Conservation (phyloP, 176 grass and related monocot genomes). For the Lolium rigidum region DNA sequence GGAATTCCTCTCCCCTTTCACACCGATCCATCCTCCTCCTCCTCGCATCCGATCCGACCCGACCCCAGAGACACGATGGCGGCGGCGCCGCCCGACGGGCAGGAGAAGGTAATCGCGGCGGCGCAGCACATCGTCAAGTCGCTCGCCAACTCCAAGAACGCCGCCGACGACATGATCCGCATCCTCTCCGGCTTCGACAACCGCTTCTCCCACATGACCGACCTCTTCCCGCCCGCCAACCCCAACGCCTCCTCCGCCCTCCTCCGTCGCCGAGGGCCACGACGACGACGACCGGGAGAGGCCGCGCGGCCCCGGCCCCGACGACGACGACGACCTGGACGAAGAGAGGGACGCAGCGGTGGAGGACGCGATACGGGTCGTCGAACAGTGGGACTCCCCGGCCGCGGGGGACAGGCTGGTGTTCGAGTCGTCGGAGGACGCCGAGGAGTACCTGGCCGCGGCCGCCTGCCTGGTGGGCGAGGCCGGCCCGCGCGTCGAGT, state of each 20-base stretch:
- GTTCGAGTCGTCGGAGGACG: slow-evolving; percentile 67
- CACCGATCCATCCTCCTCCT: slow-evolving; percentile 14
- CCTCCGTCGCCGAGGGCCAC: slow-evolving; percentile 39
- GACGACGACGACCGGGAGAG: background rate
- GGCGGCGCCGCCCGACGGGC: slow-evolving; percentile 67
- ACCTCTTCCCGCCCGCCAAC: slow-evolving; percentile 61
- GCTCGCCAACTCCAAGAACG: slow-evolving; percentile 90
- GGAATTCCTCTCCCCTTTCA: background rate
- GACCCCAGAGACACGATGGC: slow-evolving; percentile 25
- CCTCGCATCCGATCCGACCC: slow-evolving; percentile 26
- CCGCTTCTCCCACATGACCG: slow-evolving; percentile 65
- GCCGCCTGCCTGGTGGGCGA: slow-evolving; percentile 49
- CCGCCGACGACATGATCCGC: slow-evolving; percentile 92
- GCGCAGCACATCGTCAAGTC: slow-evolving; percentile 88
- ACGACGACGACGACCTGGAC: slow-evolving; percentile 13
- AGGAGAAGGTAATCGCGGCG: slow-evolving; percentile 86
- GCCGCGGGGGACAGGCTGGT: slow-evolving; percentile 30
- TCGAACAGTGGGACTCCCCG: slow-evolving; percentile 51
- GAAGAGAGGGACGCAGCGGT: slow-evolving; percentile 40
- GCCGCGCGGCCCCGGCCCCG: background rate
- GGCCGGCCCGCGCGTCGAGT: slow-evolving; percentile 48
- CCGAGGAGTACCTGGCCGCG: slow-evolving; percentile 64
- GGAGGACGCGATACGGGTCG: slow-evolving; percentile 14
- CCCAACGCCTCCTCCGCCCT: background rate
- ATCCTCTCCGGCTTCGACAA: slow-evolving; percentile 94